Percentiles rank a stretch among this genome's conserved stretches.
phyloP scores from a whole-genome alignment of 2,329 filamentous ascomycete species.

The Diaporthe vexans region DNA sequence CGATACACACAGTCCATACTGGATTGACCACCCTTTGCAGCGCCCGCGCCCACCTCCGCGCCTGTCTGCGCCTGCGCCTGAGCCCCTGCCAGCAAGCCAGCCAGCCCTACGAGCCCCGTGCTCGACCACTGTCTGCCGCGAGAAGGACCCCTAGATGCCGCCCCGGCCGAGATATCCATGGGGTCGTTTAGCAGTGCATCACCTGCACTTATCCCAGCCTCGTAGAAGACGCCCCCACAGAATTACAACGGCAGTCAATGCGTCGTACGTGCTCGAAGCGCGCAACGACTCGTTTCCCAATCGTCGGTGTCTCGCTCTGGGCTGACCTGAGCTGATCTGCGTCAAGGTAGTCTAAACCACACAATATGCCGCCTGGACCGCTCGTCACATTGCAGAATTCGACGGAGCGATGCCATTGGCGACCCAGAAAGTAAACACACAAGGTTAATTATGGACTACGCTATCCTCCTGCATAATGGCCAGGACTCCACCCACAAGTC shows the following conservation, averaged over 20 bases:
- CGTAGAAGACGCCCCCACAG: conserved; percentile 12
- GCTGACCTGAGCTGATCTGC: conserved; percentile 1
- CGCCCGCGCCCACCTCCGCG: background rate
- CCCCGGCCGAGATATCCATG: background rate
- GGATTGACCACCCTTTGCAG: background rate
- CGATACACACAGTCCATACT: background rate
- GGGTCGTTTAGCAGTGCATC: background rate
- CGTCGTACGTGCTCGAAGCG: conserved; percentile 14
- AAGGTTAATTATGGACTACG: conserved; percentile 6
- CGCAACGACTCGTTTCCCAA: conserved; percentile 19
- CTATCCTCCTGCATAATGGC: background rate
- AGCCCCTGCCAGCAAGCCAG: background rate
- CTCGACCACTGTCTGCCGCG: conserved; percentile 4
- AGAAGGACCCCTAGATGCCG: background rate
- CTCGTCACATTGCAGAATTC: background rate
- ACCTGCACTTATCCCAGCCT: background rate
- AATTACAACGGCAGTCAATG: conserved; percentile 19
- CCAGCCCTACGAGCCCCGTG: conserved; percentile 26
- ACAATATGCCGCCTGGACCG: background rate
- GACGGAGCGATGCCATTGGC: background rate
- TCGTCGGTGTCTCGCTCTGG: background rate
- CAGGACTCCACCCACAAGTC: background rate
- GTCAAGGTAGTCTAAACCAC: background rate
- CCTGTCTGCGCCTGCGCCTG: conserved; percentile 11
- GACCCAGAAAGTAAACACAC: conserved; percentile 13